Percentiles rank a stretch among this genome's conserved stretches.
Conservation (phyloP, 2,329 filamentous ascomycete genomes). For the Trichoderma koningiopsis region DNA sequence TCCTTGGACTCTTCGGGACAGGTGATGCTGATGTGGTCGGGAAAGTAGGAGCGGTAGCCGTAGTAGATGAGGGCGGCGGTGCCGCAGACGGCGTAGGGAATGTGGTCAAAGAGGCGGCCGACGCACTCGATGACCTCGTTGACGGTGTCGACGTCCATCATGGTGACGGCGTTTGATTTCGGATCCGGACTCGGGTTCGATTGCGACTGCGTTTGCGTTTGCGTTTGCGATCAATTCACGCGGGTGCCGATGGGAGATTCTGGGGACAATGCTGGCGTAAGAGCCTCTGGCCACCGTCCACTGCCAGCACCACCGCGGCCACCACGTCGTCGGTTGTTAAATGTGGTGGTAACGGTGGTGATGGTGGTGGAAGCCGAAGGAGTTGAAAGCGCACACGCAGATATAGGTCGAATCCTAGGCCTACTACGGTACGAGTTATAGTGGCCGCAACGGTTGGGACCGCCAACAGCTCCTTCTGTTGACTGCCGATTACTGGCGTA, state of each 20-base stretch:
- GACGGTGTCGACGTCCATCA: constrained; percentile 38
- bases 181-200: not conserved
- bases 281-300: not conserved
- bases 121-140: constrained; percentile 45
- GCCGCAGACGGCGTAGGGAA: constrained; percentile 52
- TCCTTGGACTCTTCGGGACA: constrained; percentile 42
- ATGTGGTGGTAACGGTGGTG: not conserved
- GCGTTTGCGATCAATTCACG: not conserved
- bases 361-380: not conserved
- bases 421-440: not conserved
- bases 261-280: constrained; percentile 11
- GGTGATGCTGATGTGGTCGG: constrained; percentile 44
- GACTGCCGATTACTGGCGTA: not conserved
- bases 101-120: constrained; percentile 44
- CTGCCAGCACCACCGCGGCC: constrained; percentile 20
- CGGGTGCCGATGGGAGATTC: constrained; percentile 28
- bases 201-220: not conserved
- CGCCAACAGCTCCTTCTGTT: not conserved
- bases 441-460: not conserved
- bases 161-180: not conserved
- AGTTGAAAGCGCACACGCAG: not conserved
- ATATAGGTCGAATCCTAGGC: not conserved
- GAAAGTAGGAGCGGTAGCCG: constrained; percentile 40
- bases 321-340: constrained; percentile 2
- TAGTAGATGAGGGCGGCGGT: constrained; percentile 48